phyloP scores from a whole-genome alignment of 2,329 filamentous ascomycete genomes.

The Camptophora hylomeconis region DNA sequence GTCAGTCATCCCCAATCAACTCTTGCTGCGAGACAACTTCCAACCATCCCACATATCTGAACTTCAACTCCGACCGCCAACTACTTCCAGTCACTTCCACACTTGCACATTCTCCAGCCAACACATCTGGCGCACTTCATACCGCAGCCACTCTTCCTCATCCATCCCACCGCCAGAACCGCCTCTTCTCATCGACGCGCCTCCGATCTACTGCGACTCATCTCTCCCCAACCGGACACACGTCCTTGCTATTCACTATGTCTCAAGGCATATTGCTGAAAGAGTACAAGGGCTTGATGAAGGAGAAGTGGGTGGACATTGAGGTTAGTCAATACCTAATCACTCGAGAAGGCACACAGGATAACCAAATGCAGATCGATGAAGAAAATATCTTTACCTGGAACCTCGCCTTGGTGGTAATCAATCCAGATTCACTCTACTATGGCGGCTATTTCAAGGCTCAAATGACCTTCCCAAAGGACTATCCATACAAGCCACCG shows the following conservation, averaged over 20 bases:
- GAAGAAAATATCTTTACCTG: constrained; percentile 78
- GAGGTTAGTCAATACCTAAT: constrained; percentile 43
- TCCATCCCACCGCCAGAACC: too few species aligned
- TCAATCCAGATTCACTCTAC: constrained; percentile 85
- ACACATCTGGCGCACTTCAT: too few species aligned
- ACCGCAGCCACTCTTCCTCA: too few species aligned
- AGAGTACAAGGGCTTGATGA: constrained; percentile 67
- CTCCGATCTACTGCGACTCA: too few species aligned
- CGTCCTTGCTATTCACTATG: constrained; percentile 24
- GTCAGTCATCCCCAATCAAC: too few species aligned
- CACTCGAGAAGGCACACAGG: constrained; percentile 1
- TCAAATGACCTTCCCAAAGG: constrained; percentile 71
- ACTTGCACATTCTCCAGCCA: too few species aligned
- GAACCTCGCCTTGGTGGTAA: constrained; percentile 77
- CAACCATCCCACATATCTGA: too few species aligned
- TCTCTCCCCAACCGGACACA: too few species aligned
- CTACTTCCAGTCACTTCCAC: too few species aligned
- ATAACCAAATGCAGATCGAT: constrained; percentile 43
- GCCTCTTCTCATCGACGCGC: too few species aligned
- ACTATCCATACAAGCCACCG: constrained; percentile 83
- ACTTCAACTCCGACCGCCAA: too few species aligned
- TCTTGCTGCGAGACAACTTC: too few species aligned
- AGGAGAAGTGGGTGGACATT: constrained; percentile 90
- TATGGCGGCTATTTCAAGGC: constrained; percentile 88
- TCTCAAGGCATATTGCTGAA: constrained; percentile 78